A percentile compares a stretch with the other conserved stretches of the same genome.
Evolutionary conservation across 2,329 filamentous ascomycete species (phyloP).

Genomic region (Aspergillus sclerotialis): DNA sequence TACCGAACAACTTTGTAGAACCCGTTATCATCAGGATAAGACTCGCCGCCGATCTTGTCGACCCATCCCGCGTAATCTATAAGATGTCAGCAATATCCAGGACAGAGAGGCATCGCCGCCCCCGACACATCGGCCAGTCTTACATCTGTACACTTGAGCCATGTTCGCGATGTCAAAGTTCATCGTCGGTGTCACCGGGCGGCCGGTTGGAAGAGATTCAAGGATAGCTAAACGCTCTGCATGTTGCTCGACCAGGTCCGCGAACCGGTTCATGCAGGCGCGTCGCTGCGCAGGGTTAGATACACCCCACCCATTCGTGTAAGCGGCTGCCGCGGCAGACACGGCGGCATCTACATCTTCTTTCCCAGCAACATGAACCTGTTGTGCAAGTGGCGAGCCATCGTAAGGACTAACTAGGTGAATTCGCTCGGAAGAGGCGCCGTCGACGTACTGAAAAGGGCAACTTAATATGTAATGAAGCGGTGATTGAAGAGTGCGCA

Average conservation of each 20-base stretch:
- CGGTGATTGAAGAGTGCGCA: no score
- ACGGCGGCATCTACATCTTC: conserved; percentile 20
- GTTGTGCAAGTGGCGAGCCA: no score
- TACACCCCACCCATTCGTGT: conserved; percentile 17
- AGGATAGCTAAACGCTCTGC: conserved; percentile 18
- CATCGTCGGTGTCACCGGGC: conserved; percentile 16
- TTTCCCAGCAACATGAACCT: conserved; percentile 15
- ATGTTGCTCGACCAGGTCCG: conserved; percentile 21
- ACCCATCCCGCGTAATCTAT: conserved; percentile 26
- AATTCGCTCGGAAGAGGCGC: no score
- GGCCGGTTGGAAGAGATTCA: conserved; percentile 19
- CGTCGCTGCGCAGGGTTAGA: conserved; percentile 11
- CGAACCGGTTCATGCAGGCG: conserved; percentile 19
- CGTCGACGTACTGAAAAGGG: no score
- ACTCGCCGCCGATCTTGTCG: conserved; percentile 21
- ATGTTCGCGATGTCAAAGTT: conserved; percentile 18
- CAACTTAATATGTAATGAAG: no score
- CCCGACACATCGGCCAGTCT: no score
- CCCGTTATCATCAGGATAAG: conserved; percentile 15
- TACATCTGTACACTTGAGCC: conserved; percentile 14
- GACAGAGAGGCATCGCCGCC: no score
- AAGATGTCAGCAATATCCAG: no score
- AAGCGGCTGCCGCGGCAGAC: conserved; percentile 11
- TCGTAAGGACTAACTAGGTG: no score
- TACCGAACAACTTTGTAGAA: conserved; percentile 17